Evolutionary conservation across 2,329 filamentous ascomycete species (phyloP), one percentile per base, ranked within the genome.

Genomic region (Curvularia spicifera): DNA sequence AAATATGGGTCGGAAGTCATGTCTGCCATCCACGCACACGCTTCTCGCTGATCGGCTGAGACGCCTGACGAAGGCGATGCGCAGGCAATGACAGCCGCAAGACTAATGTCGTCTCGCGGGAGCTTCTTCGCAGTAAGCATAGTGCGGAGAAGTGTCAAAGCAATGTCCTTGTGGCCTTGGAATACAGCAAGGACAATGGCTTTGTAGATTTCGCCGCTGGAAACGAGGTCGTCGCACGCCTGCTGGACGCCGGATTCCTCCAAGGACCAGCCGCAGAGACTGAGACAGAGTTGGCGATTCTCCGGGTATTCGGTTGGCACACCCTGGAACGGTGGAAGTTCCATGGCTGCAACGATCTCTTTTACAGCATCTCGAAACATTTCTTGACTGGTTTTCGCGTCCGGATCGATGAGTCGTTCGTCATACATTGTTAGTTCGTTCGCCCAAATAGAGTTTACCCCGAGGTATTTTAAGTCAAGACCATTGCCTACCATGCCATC

Each of bases 101-200:
- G 75, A 2, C 80, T 81, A 43, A 80, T 80, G 56, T 83, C 81
- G 12, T 78, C 76, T 51, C 64, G 65, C 1, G 68, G 60, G 59
- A 93, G 89, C 7, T 90, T 81, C 37, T 91, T 84, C 63, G 90
- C 86, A 3, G 84, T 81, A 63, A 90, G 90, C 4, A 88, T 87
- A 43, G 81, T 83, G 64, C 89, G 89, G 26, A 94, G 82, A 10
- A 91, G 85, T 53, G 87, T 83, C 7, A 93, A 84, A 1, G 91
- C 90, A 53, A 88, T 82, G 40, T 87, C 83, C 31, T 84, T 87
- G 67, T 90, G 83, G 12, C 89, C 90, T 55, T 88, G 85, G 73
- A 94, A 91, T 1, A 94, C 81, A 1, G 91, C 90, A 61, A 89
- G 85, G 0, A 90, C 90, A 22, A 92, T 89, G 10, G 89, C 88